Percentiles rank a stretch among this genome's conserved stretches.
phyloP scores from a whole-genome alignment of 495 filamentous ascomycete species.

The Xylaria scruposa region DNA sequence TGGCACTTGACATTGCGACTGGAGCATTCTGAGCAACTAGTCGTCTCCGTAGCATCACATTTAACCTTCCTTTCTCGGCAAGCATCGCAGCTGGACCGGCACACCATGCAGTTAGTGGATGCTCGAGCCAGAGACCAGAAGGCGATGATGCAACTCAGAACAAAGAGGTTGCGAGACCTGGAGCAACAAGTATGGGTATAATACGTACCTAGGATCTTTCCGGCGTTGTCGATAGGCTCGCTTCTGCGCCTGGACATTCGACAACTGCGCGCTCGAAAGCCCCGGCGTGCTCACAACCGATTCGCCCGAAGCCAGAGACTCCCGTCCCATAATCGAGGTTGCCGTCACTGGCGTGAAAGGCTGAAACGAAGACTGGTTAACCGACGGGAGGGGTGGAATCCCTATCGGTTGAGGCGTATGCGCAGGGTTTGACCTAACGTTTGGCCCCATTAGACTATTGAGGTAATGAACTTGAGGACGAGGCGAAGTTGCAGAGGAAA shows the following conservation, averaged over 20 bases:
- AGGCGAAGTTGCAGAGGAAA: constrained; percentile 62
- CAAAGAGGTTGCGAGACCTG: constrained; percentile 8
- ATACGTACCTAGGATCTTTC: constrained; percentile 73
- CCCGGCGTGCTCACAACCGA: constrained; percentile 59
- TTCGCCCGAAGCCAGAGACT: constrained; percentile 59
- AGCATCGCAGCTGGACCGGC: constrained; percentile 80
- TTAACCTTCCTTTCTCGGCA: constrained; percentile 98
- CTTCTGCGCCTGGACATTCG: constrained; percentile 72
- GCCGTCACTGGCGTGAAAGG: constrained; percentile 56
- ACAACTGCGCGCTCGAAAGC: constrained; percentile 50
- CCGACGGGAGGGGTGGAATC: constrained; percentile 49
- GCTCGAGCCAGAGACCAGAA: constrained; percentile 19
- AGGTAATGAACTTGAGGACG: constrained; percentile 52
- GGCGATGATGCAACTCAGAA: not conserved
- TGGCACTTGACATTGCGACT: constrained; percentile 95
- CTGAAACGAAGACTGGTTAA: constrained; percentile 48
- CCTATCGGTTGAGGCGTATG: constrained; percentile 53
- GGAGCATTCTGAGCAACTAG: constrained; percentile 94
- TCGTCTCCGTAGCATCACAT: constrained; percentile 96
- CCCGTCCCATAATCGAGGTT: constrained; percentile 57
- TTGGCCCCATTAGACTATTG: constrained; percentile 53
- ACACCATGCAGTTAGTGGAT: constrained; percentile 28
- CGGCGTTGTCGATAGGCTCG: constrained; percentile 91
- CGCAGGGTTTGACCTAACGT: constrained; percentile 43
- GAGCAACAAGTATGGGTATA: not conserved